phyloP scores from a whole-genome alignment of 2,329 filamentous ascomycete species.

The Pseudocercospora vitis region DNA sequence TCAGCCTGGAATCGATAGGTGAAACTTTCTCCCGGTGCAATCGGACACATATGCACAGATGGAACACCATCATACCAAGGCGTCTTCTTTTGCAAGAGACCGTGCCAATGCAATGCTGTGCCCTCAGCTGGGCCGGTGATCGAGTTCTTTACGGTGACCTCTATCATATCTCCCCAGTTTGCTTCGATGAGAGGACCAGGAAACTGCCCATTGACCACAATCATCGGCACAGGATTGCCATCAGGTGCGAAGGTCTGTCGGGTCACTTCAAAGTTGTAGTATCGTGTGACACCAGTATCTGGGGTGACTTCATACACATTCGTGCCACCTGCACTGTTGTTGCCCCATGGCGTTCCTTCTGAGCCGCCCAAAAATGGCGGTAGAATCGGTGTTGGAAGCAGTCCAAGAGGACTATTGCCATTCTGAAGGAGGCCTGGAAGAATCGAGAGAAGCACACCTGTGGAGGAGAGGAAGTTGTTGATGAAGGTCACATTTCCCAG shows the following conservation, averaged over 20 bases:
- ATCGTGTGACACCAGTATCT: conserved; percentile 30
- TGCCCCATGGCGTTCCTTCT: conserved; percentile 33
- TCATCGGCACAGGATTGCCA: conserved; percentile 23
- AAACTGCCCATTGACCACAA: conserved; percentile 31
- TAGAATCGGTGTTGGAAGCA: conserved; percentile 18
- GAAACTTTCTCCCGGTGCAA: conserved; percentile 43
- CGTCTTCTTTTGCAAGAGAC: conserved; percentile 38
- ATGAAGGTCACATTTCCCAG: conserved; percentile 25
- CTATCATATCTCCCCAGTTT: conserved; percentile 44
- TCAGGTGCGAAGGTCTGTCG: conserved; percentile 27
- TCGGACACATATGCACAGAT: conserved; percentile 44
- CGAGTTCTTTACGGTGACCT: conserved; percentile 37
- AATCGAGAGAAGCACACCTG: conserved; percentile 20
- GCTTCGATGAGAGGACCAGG: conserved; percentile 31
- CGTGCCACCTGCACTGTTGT: conserved; percentile 29
- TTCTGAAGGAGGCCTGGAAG: conserved; percentile 18
- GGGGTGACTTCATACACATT: conserved; percentile 30
- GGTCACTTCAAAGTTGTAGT: conserved; percentile 31
- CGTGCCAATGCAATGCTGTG: conserved; percentile 47
- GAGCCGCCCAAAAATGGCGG: conserved; percentile 22
- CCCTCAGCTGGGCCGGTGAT: conserved; percentile 32
- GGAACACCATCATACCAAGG: conserved; percentile 47
- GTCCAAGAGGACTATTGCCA: conserved; percentile 14
- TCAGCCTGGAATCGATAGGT: conserved; percentile 45
- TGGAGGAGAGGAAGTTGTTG: conserved; percentile 21